Conservation (phyloP, 106 monocot genomes). For the Acorus gramineus region DNA sequence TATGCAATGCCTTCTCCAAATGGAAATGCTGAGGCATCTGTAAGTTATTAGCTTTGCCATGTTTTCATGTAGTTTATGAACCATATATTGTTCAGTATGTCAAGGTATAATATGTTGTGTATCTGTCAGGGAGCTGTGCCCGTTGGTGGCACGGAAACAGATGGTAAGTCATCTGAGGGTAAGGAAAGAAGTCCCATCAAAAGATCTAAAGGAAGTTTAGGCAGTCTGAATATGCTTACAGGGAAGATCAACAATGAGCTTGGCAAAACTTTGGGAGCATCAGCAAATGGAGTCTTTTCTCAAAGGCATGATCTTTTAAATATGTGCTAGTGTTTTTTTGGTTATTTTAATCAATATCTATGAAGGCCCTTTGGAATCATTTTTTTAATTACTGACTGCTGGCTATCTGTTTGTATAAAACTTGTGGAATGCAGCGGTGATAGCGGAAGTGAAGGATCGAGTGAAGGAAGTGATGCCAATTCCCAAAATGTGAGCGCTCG, state of each 20-base stretch:
- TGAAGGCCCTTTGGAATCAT: background rate
- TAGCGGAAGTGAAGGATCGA: constrained; percentile 87
- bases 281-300: constrained; percentile 62
- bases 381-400: background rate
- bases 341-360: background rate
- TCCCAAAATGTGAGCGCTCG: constrained; percentile 70
- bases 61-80: background rate
- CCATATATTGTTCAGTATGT: background rate
- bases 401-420: no score
- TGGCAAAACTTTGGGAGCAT: constrained; percentile 60
- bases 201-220: constrained; percentile 84
- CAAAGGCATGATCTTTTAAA: constrained; percentile 39
- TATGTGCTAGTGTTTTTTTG: constrained; percentile 1
- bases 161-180: constrained; percentile 62
- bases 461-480: constrained; percentile 91
- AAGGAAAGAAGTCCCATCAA: constrained; percentile 76
- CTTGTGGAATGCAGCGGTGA: constrained; percentile 38
- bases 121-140: constrained; percentile 37
- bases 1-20: constrained; percentile 70
- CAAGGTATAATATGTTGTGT: background rate
- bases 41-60: constrained; percentile 29
- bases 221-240: constrained; percentile 85
- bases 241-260: constrained; percentile 64
- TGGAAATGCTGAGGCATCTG: constrained; percentile 60
- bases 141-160: constrained; percentile 28